Base-by-base conservation (phyloP, 768 basidiomycete species). In the Russula earlei region DNA sequence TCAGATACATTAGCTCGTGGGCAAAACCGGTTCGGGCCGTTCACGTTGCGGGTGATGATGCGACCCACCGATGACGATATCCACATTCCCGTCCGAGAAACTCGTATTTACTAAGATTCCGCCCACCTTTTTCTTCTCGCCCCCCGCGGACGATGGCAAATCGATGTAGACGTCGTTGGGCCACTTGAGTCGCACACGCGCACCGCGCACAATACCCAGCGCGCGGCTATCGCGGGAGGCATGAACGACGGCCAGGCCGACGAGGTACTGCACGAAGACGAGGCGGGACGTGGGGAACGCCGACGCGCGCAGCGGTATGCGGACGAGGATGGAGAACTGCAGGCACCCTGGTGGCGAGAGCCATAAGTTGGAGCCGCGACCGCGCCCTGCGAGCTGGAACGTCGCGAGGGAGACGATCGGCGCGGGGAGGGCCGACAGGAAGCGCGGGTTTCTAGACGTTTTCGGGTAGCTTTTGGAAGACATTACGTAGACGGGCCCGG, bases 191-290 rank as follows among this genome's bases (percentile, higher is more conserved):
- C 83, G 76, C 11, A 96, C 79, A 14, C 74, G 74, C 2, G 80
- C 70, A 12, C 80, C 83, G 49, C 71, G 74, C 33, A 54, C 67
- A 22, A 43, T 54, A 6, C 58, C 80, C 0, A 85, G 73, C n/a
- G 84, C 75, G 10, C 63, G 71, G 2, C 72, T 71, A 2, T 82
- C 77, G 47, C 84, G 77, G 62, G 89, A 90, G 1, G 87, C 92
- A 62, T 93, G 86, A 17, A 84, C 81, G n/a, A 97, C 84, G 1
- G 93, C 92, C 38, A 98, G 73, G 0, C 86, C 87, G 59, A 87
- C 88, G 4, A 99, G 77, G 67, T 99, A 98, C 66, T 99, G 96
- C 10, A 94, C 70, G 66, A 98, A 96, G 24, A 98, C 92, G 36
- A 98, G 77, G 55, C 83, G 84, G 20, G 74, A 71, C 0, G 81